phyloP scores from a whole-genome alignment of 2,329 filamentous ascomycete genomes.

The Trichoderma breve region DNA sequence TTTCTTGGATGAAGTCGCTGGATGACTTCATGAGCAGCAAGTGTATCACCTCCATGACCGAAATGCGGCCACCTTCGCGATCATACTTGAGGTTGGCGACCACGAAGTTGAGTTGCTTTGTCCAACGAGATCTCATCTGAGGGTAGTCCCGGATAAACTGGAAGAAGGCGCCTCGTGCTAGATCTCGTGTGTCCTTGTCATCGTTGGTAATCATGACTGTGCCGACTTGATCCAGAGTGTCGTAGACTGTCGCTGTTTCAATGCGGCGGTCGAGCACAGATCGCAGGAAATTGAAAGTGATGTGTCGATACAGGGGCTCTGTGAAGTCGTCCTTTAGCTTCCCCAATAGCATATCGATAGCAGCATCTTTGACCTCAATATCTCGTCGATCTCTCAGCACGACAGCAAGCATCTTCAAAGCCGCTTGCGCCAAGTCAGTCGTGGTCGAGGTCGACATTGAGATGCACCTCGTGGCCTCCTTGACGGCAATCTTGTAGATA shows the following conservation, averaged over 20 bases:
- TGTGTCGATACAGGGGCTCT: constrained; percentile 85
- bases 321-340: constrained; percentile 86
- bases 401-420: constrained; percentile 82
- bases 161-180: constrained; percentile 85
- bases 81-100: constrained; percentile 89
- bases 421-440: constrained; percentile 80
- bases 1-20: constrained; percentile 77
- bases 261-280: constrained; percentile 82
- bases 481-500: constrained; percentile 73
- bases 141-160: constrained; percentile 95
- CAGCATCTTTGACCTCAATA: constrained; percentile 73
- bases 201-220: constrained; percentile 96
- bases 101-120: constrained; percentile 84
- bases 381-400: constrained; percentile 78
- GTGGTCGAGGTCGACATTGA: constrained; percentile 74
- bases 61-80: constrained; percentile 82
- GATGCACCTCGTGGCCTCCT: constrained; percentile 80
- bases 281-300: constrained; percentile 91
- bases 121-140: constrained; percentile 84
- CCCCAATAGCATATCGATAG: constrained; percentile 77
- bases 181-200: constrained; percentile 79
- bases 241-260: constrained; percentile 84
- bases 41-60: constrained; percentile 89
- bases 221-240: constrained; percentile 84
- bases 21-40: constrained; percentile 82